A percentile compares a stretch with the other conserved stretches of the same genome.
Evolutionary conservation across 2,329 filamentous ascomycete genomes (phyloP).

Genomic region (Parafenestella ontariensis): DNA sequence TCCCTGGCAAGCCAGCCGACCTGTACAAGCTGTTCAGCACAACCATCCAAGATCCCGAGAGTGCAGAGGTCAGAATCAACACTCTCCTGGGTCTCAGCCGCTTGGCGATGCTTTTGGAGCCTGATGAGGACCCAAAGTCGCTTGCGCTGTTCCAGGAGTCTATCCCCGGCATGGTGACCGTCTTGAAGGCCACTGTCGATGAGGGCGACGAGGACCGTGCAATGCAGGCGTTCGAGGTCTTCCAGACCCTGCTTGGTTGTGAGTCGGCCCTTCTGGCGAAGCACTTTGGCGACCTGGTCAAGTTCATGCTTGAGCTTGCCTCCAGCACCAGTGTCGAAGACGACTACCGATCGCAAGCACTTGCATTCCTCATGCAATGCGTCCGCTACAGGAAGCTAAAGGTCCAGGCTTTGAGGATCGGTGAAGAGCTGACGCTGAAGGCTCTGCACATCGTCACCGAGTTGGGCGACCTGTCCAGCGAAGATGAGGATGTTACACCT

Average conservation of each 20-base stretch:
- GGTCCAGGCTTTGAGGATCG: conserved; percentile 88
- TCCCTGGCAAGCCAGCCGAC: conserved; percentile 79
- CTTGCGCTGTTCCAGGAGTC: conserved; percentile 79
- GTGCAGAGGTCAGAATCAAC: conserved; percentile 91
- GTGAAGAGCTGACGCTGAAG: conserved; percentile 85
- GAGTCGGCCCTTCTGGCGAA: conserved; percentile 82
- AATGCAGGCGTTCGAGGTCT: conserved; percentile 92
- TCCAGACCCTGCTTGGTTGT: conserved; percentile 92
- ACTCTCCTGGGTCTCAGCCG: conserved; percentile 90
- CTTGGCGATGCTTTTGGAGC: conserved; percentile 84
- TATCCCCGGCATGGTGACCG: conserved; percentile 85
- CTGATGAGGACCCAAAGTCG: conserved; percentile 79
- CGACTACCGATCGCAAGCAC: conserved; percentile 85
- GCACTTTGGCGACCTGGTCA: conserved; percentile 88
- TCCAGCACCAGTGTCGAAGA: conserved; percentile 79
- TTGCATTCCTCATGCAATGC: conserved; percentile 92
- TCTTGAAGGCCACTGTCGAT: conserved; percentile 84
- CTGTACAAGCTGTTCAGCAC: conserved; percentile 84
- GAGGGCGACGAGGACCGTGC: conserved; percentile 84
- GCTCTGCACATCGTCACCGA: conserved; percentile 89
- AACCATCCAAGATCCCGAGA: conserved; percentile 89
- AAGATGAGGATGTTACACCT: conserved; percentile 86
- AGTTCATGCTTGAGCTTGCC: conserved; percentile 91
- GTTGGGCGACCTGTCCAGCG: conserved; percentile 73
- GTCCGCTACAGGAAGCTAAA: conserved; percentile 94